Conservation (phyloP, 2,329 filamentous ascomycete species). For the Fusarium tricinctum region DNA sequence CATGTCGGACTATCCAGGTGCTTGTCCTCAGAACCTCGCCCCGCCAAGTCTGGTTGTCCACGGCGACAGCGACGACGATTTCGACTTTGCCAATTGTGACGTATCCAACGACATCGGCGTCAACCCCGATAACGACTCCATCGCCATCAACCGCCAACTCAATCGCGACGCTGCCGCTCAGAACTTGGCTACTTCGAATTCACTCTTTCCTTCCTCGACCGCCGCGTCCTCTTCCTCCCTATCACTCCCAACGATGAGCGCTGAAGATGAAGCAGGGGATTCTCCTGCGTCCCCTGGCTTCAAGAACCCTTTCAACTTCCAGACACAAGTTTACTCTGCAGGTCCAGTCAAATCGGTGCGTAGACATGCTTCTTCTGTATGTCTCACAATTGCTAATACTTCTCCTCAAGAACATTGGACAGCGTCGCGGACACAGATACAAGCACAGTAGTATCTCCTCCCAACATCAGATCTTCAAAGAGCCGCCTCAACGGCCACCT, state of each 20-base stretch:
- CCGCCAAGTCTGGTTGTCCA: constrained; percentile 48
- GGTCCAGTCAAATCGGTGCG: constrained; percentile 82
- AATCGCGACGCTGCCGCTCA: constrained; percentile 35
- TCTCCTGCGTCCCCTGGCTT: constrained; percentile 48
- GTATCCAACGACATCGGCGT: constrained; percentile 25
- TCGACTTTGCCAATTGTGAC: constrained; percentile 10
- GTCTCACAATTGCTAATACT: constrained; percentile 17
- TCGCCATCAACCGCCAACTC: constrained; percentile 28
- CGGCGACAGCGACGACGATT: constrained; percentile 41
- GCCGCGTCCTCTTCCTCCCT: constrained; percentile 34
- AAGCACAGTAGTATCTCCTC: constrained; percentile 94
- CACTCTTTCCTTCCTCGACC: constrained; percentile 37
- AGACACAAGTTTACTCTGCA: constrained; percentile 83
- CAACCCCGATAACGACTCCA: constrained; percentile 21
- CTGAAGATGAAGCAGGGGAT: constrained; percentile 33
- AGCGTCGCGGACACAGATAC: constrained; percentile 95
- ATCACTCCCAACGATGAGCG: constrained; percentile 37
- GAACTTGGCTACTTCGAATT: constrained; percentile 38
- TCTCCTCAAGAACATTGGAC: constrained; percentile 79
- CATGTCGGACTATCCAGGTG: constrained; percentile 44
- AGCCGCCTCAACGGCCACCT: constrained; percentile 87
- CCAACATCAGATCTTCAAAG: constrained; percentile 94
- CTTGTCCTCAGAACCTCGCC: constrained; percentile 41
- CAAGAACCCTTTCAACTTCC: constrained; percentile 91
- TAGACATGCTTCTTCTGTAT: constrained; percentile 29